These are phyloP conservation scores for Urostyla sp. DNA, from an alignment of 73 alveolate species.

Conservation along the genomic window DNA sequence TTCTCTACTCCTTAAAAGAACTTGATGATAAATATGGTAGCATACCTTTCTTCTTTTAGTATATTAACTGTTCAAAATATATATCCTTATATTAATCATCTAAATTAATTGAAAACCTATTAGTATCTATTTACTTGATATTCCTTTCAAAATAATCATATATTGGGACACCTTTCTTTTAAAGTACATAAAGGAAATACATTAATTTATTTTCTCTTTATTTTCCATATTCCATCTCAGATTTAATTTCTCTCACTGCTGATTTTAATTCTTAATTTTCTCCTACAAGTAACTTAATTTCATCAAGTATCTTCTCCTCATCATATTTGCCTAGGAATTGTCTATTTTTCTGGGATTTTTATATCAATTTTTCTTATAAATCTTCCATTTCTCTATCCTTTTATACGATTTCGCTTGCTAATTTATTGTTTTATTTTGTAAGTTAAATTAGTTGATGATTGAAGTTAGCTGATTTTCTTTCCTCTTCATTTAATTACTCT, in stretches of 20 bases:
- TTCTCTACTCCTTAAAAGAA: background rate
- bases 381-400: background rate
- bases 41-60: background rate
- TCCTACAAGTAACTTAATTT: conserved; percentile 54
- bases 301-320: conserved; percentile 59
- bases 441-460: background rate
- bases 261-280: conserved; percentile 64
- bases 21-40: background rate
- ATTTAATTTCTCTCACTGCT: conserved; percentile 64
- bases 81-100: conserved; percentile 66
- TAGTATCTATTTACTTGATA: conserved; percentile 63
- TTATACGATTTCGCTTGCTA: background rate
- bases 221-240: conserved; percentile 69
- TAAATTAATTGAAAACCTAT: conserved; percentile 57
- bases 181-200: conserved; percentile 63
- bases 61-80: conserved; percentile 50
- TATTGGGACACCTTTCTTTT: conserved; percentile 59
- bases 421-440: background rate
- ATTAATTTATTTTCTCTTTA: conserved; percentile 67
- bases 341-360: background rate
- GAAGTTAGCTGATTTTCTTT: conserved; percentile 26
- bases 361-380: background rate
- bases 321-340: conserved; percentile 62
- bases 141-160: conserved; percentile 60
- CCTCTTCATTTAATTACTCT: conserved; percentile 11